Percentiles rank a stretch among this genome's conserved stretches.
Evolutionary conservation across 2,329 filamentous ascomycete genomes (phyloP).

Genomic region (Fusarium chaquense): DNA sequence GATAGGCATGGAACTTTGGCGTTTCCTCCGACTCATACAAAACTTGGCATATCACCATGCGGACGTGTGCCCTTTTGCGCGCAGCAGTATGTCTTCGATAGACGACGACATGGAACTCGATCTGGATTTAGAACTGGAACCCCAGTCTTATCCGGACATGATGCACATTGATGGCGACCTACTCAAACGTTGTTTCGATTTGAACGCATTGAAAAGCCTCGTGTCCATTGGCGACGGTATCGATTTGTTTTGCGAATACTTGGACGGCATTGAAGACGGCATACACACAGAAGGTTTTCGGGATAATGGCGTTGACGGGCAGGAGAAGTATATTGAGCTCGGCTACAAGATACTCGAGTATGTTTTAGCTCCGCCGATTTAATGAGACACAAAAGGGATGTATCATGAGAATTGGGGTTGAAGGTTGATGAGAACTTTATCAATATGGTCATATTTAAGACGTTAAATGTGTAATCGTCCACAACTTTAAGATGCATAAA

Average conservation of each 20-base stretch:
- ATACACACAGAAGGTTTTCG: constrained; percentile 54
- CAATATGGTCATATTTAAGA: too few relatives aligned
- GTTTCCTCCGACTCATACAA: constrained; percentile 78
- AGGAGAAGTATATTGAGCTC: constrained; percentile 58
- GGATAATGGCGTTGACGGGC: constrained; percentile 38
- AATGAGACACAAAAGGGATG: neutral
- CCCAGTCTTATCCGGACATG: constrained; percentile 56
- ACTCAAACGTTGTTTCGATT: constrained; percentile 65
- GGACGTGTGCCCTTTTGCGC: constrained; percentile 62
- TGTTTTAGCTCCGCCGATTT: constrained; percentile 65
- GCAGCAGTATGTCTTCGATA: constrained; percentile 13
- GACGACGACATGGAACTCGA: constrained; percentile 27
- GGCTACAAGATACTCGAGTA: constrained; percentile 68
- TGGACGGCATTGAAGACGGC: constrained; percentile 63
- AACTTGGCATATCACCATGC: constrained; percentile 68
- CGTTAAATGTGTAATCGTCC: neutral
- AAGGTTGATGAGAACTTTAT: neutral
- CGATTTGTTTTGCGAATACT: constrained; percentile 60
- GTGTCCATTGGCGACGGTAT: constrained; percentile 51
- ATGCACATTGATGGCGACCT: constrained; percentile 78
- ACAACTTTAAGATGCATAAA: neutral
- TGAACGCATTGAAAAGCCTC: constrained; percentile 59
- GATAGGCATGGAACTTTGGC: constrained; percentile 71
- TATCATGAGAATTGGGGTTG: neutral
- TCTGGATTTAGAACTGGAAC: constrained; percentile 47